phyloP scores from a whole-genome alignment of 257 asterid species.

The Craterostigma plantagineum region DNA sequence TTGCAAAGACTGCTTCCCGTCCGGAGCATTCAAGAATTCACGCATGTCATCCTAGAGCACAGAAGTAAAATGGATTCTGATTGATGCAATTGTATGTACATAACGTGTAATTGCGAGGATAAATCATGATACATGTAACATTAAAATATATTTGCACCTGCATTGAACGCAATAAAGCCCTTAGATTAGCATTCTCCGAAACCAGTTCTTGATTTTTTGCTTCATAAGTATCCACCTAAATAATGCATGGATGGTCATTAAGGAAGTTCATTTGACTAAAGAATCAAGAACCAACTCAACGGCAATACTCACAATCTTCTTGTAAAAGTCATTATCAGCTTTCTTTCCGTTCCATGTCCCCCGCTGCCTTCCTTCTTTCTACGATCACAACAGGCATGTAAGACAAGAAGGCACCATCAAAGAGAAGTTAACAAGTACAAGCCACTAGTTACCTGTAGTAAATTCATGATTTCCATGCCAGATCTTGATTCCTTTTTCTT shows the following conservation, averaged over 20 bases:
- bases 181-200: slow-evolving; percentile 85
- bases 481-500: slow-evolving; percentile 96
- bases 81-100: neutral
- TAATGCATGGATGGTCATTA: slow-evolving; percentile 13
- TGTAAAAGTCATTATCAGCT: slow-evolving; percentile 80
- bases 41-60: slow-evolving; percentile 76
- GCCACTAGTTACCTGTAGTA: slow-evolving; percentile 50
- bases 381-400: slow-evolving; percentile 11
- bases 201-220: slow-evolving; percentile 83
- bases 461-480: slow-evolving; percentile 97
- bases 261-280: slow-evolving; percentile 1
- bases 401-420: slow-evolving; percentile 5
- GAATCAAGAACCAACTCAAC: slow-evolving; percentile 10
- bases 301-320: slow-evolving; percentile 56
- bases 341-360: slow-evolving; percentile 95
- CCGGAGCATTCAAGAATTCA: slow-evolving; percentile 78
- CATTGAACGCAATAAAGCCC: slow-evolving; percentile 90
- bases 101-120: neutral
- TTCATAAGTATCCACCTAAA: slow-evolving; percentile 87
- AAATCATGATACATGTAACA: neutral
- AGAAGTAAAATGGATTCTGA: slow-evolving; percentile 8
- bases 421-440: slow-evolving; percentile 4
- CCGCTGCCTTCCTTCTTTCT: slow-evolving; percentile 99
- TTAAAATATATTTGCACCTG: slow-evolving; percentile 29
- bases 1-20: slow-evolving; percentile 51